Percentiles rank a stretch among this genome's conserved stretches.
Conservation (phyloP, 2,329 filamentous ascomycete genomes). For the Cryphonectria nitschkei region DNA sequence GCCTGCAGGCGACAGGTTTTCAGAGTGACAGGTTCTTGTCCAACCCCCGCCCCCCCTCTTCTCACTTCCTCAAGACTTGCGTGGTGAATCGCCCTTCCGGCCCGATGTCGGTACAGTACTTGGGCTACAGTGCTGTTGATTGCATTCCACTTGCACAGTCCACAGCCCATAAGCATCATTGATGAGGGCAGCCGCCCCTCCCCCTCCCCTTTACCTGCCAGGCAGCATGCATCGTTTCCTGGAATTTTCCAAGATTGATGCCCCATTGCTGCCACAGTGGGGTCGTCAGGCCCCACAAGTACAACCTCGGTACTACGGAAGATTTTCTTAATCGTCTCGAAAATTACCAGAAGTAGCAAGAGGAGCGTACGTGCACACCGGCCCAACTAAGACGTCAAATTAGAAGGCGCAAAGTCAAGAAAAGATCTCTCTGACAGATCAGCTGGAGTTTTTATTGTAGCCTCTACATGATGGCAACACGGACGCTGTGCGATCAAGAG, state of each 20-base stretch:
- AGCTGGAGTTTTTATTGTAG: not conserved
- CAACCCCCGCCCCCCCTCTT: too few relatives aligned
- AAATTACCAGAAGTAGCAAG: not conserved
- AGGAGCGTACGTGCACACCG: not conserved
- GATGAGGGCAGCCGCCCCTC: not conserved
- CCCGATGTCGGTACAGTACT: slow-evolving; percentile 2
- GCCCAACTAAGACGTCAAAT: not conserved
- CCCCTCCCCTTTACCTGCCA: not conserved
- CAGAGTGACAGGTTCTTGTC: not conserved
- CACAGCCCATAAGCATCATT: not conserved
- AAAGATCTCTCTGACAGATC: too few relatives aligned
- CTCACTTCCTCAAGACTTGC: not conserved
- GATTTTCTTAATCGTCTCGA: slow-evolving; percentile 2
- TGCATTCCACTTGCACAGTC: not conserved
- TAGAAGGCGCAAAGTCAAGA: not conserved
- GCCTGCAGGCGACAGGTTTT: not conserved
- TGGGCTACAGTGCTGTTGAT: too few relatives aligned
- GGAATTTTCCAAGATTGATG: slow-evolving; percentile 8
- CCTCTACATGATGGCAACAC: too few relatives aligned
- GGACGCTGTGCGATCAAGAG: too few relatives aligned
- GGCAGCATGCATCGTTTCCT: not conserved
- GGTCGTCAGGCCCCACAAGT: not conserved
- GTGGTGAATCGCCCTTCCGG: not conserved
- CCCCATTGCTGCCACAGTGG: slow-evolving; percentile 5
- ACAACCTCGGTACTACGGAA: slow-evolving; percentile 5